Evolutionary conservation across 202 grass and related monocot genomes (phyloP).

Genomic region (Eragrostis tef): DNA sequence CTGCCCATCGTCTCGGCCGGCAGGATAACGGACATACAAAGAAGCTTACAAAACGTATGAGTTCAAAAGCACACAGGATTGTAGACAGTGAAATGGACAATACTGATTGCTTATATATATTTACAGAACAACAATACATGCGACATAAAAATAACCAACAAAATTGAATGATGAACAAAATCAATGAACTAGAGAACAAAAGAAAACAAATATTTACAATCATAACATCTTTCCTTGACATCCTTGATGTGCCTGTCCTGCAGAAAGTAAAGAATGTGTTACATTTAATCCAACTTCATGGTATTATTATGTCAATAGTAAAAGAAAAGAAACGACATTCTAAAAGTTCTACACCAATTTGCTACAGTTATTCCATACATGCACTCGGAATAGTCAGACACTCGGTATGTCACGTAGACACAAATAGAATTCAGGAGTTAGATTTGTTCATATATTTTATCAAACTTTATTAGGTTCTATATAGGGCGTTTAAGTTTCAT

Average conservation of each 20-base stretch:
- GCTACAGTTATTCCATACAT: background rate
- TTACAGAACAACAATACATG: background rate
- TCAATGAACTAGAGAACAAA: background rate
- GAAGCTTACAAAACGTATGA: background rate
- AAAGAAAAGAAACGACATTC: background rate
- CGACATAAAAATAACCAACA: conserved; percentile 21
- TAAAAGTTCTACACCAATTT: background rate
- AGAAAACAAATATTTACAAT: conserved; percentile 38
- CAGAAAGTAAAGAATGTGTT: conserved; percentile 1
- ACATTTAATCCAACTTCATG: conserved; percentile 1
- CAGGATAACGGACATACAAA: background rate
- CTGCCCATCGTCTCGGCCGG: background rate
- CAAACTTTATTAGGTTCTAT: background rate
- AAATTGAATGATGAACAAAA: conserved; percentile 9
- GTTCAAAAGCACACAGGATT: background rate
- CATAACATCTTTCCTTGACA: too few relatives aligned
- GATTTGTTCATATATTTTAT: background rate
- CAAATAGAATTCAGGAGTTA: background rate
- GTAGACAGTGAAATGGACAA: background rate
- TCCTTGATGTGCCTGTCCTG: conserved; percentile 28
- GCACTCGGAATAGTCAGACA: background rate
- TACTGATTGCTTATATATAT: conserved; percentile 14
- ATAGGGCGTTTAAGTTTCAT: background rate
- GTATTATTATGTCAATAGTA: background rate
- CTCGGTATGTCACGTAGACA: background rate